Conservation (phyloP, 192 early-diverging fungal species). For the Podila horticola region DNA sequence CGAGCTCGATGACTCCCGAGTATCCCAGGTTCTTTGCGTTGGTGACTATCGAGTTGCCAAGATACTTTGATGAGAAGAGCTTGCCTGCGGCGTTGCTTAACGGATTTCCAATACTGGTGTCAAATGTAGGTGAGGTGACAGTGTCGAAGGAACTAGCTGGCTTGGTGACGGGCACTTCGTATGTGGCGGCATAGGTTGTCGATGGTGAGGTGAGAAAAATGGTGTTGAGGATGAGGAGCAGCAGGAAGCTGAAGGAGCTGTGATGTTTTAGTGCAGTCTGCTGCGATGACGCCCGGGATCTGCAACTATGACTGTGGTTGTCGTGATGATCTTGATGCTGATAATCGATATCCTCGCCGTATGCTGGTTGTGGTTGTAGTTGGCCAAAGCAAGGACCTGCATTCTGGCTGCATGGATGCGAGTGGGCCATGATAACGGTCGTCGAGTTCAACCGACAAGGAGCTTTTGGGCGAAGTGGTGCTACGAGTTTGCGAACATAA, state of each 20-base stretch:
- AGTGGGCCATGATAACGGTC: too few relatives aligned
- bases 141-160: background rate
- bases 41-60: conserved; percentile 16
- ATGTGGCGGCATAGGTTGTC: conserved; percentile 1
- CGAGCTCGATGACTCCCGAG: conserved; percentile 85
- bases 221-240: conserved; percentile 4
- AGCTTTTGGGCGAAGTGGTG: too few relatives aligned
- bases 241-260: background rate
- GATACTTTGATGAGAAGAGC: conserved; percentile 20
- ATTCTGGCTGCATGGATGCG: too few relatives aligned
- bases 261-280: background rate
- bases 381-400: too few relatives aligned
- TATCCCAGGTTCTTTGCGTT: conserved; percentile 66
- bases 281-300: too few relatives aligned
- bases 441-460: too few relatives aligned
- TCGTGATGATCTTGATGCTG: too few relatives aligned
- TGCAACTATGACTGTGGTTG: too few relatives aligned
- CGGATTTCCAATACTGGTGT: background rate
- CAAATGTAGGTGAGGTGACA: background rate
- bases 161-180: conserved; percentile 16
- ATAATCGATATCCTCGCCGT: too few relatives aligned
- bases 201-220: background rate
- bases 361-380: too few relatives aligned
- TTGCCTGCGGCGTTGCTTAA: background rate
- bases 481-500: too few relatives aligned